Evolutionary conservation across 305 asterid species (phyloP).

Genomic region (Fraxinus ornus): DNA sequence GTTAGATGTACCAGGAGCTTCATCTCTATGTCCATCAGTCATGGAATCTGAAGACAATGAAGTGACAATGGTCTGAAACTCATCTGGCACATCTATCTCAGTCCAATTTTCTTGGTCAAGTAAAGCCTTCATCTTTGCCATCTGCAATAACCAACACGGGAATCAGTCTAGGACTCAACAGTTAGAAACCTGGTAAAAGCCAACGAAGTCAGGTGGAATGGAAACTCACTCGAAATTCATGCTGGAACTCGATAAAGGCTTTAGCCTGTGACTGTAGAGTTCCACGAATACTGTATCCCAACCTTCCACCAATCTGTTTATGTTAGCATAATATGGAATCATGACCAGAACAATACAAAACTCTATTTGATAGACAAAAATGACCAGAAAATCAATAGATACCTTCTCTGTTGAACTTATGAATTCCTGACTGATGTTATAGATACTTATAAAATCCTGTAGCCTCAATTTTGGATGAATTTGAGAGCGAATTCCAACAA

Average conservation of each 20-base stretch:
- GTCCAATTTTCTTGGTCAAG: conserved; percentile 99
- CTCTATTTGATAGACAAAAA: conserved; percentile 15
- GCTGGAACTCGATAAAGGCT: conserved; percentile 92
- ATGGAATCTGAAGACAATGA: conserved; percentile 54
- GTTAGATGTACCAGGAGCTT: conserved; percentile 39
- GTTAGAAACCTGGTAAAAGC: conserved; percentile 23
- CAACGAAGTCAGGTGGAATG: conserved; percentile 24
- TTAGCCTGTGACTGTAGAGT: conserved; percentile 96
- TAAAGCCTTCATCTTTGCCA: conserved; percentile 89
- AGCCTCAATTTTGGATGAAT: conserved; percentile 83
- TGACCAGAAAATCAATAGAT: conserved; percentile 21
- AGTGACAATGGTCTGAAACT: conserved; percentile 80
- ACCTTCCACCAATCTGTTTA: conserved; percentile 98
- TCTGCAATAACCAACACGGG: conserved; percentile 51
- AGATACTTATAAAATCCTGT: conserved; percentile 86
- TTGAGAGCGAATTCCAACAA: conserved; percentile 93
- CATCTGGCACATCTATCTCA: conserved; percentile 95
- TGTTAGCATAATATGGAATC: conserved; percentile 41
- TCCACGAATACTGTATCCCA: conserved; percentile 99
- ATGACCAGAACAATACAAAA: conserved; percentile 29
- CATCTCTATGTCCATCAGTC: conserved; percentile 44
- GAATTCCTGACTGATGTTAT: conserved; percentile 86
- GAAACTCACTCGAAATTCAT: conserved; percentile 88
- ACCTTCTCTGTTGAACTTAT: conserved; percentile 94
- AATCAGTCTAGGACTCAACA: conserved; percentile 26